Conservation (phyloP, 139 green algal genomes). For the Gonium pectorale region DNA sequence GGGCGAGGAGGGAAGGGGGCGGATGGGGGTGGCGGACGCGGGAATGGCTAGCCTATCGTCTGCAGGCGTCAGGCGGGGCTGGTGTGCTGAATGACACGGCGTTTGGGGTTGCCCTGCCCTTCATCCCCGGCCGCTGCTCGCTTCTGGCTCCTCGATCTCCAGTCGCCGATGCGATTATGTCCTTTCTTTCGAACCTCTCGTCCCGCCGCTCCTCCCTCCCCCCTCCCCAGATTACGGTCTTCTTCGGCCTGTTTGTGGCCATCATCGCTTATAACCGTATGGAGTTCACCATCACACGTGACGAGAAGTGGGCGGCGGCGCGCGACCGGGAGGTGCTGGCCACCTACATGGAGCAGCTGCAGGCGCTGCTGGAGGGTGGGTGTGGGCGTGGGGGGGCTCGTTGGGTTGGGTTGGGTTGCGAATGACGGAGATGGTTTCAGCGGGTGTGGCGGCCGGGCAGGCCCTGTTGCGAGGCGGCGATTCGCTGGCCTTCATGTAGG, state of each 20-base stretch:
- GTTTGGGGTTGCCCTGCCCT: too few species aligned
- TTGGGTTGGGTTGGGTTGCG: neutral
- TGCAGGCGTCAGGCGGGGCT: too few species aligned
- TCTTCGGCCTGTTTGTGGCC: conserved; percentile 66
- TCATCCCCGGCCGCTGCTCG: too few species aligned
- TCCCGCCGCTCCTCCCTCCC: neutral
- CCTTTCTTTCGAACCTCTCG: too few species aligned
- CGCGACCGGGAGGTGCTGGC: conserved; percentile 46
- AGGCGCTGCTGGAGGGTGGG: conserved; percentile 44
- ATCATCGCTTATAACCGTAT: conserved; percentile 69
- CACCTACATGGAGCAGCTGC: conserved; percentile 51
- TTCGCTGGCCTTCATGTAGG: too few species aligned
- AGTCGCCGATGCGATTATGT: too few species aligned
- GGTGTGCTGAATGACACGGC: too few species aligned
- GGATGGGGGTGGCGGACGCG: neutral
- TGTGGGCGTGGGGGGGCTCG: neutral
- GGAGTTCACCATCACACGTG: conserved; percentile 74
- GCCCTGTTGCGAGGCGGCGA: too few species aligned
- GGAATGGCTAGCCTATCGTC: neutral
- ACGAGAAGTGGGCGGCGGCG: conserved; percentile 53
- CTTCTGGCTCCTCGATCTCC: too few species aligned
- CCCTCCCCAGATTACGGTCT: conserved; percentile 40
- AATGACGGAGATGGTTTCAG: neutral
- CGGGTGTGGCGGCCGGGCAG: too few species aligned
- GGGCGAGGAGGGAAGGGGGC: neutral